Conservation (phyloP, 306 rosid genomes). For the Ormosia emarginata region DNA sequence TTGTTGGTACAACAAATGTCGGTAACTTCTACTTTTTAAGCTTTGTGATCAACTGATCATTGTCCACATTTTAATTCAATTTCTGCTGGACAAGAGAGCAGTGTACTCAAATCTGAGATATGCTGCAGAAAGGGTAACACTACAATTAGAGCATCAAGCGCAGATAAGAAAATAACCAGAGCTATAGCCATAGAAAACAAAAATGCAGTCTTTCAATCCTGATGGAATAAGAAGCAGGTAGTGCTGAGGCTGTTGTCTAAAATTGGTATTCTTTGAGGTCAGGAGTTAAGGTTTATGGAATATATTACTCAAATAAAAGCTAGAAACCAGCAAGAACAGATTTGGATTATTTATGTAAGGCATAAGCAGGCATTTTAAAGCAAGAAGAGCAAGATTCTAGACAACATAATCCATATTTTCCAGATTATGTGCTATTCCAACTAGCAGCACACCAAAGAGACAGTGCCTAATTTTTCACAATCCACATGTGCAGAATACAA, state of each 20-base stretch:
- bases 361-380: not conserved
- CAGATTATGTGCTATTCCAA: not conserved
- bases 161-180: slow-evolving; percentile 3
- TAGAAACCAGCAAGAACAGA: not conserved
- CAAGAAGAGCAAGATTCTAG: not conserved
- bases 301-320: not conserved
- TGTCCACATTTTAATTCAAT: not conserved
- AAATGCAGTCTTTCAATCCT: not conserved
- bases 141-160: not conserved
- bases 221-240: not conserved
- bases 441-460: not conserved
- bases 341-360: not conserved
- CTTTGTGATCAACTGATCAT: not conserved
- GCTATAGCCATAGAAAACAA: not conserved
- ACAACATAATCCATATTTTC: not conserved
- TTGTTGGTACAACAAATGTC: not conserved
- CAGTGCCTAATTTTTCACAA: not conserved
- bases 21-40: not conserved
- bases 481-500: not conserved
- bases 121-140: slow-evolving; percentile 42
- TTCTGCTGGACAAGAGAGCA: not conserved
- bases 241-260: not conserved
- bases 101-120: not conserved
- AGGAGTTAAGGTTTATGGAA: not conserved
- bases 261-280: not conserved